Evolutionary conservation across 2,329 filamentous ascomycete genomes (phyloP), one percentile per base, ranked within the genome.

Genomic region (Macrophomina pseudophaseolina): DNA sequence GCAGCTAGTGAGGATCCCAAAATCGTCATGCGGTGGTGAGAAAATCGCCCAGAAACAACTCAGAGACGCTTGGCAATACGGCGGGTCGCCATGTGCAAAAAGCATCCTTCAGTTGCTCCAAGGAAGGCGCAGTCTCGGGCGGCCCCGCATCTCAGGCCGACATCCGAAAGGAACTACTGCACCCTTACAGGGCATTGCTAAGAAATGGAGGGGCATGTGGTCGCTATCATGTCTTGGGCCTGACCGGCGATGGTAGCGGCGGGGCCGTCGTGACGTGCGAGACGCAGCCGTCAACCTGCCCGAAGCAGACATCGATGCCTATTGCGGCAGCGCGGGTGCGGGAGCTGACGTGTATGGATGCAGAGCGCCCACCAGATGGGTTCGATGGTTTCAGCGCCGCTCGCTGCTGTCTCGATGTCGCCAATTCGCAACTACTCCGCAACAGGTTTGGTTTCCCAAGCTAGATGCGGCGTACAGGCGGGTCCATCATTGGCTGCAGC

Each of bases 301-400:
- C 28, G 23, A 46, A 46, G 44, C 4, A 49, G 30, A 28, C 14
- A 14, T 35, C 8, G n/a, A 62, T 49, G 58, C 58, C 44, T n/a
- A 38, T 49, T 48, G 42, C 30, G 58, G 58, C 30, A 60, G 56
- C 42, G 56, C 40, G 40, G 40, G 28, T 16, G 1, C 40, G 30
- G 42, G 40, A 46, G 30, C 28, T 60, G 56, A 60, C 56, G 56
- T n/a, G 56, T 32, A 48, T 60, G 35, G 56, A n/a, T 38, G 28
- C 56, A 11, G 40, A 11, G 30, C 5, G 23, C 33, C 23, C 16
- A 16, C 11, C 30, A 44, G 23, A 23, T 11, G 9, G 58, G 42
- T 9, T 49, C 46, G 28, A 9, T 30, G 14, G 58, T 62, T 51
- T 62, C 58, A 62, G 58, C 42, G 38, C 32, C 58, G 14, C 32